Base-by-base conservation (phyloP, 805 yeast species). In the Hanseniaspora valbyensis region DNA sequence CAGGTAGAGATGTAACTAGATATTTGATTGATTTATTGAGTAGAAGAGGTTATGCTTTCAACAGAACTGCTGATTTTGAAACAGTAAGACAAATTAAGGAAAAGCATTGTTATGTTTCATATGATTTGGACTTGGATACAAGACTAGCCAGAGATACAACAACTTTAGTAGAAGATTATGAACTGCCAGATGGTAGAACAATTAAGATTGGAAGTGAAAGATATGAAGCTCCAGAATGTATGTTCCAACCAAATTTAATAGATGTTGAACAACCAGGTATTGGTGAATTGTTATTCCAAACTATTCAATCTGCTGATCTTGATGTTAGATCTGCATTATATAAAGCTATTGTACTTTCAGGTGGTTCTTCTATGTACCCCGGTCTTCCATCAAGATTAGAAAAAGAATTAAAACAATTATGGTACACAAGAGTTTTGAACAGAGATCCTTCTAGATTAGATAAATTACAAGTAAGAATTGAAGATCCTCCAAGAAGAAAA, bases 341-440 rank as follows among this genome's bases (percentile, higher is more conserved):
- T 70, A 85, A 83, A 62, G 95, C 96, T 2, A 84, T 92, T 64
- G 97, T 92, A 26, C 75, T 92, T 41, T 85, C 95, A 5, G 98
- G 98, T 64, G 98, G 98, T 52, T 89, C 97, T 1, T 83, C 95
- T 46, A 92, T 92, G 98, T 92, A 92, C 64, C 97, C 98, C 1
- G 98, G 98, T 28, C 76, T 92, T 58, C 98, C 98, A 18, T 83
- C 95, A 12, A 76, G 98, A 61, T 72, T 92, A 58, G 97, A 92
- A 66, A 90, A 86, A 66, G 98, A 92, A 66, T 75, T 92, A 67
- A 92, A 92, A 69, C 98, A 92, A 67, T 78, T 86, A 58, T 92
- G 97, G 97, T 80, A 84, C 57, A 81, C 94, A 2, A 78, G 80
- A 61, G 95, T 92, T 18, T 76, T 92, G 54, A 78, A 82, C 56